A percentile compares a stretch with the other conserved stretches of the same genome.
These are phyloP conservation scores for Lasiodiplodia gonubiensis DNA, from an alignment of 2,329 filamentous ascomycete species.

Conservation along the genomic window DNA sequence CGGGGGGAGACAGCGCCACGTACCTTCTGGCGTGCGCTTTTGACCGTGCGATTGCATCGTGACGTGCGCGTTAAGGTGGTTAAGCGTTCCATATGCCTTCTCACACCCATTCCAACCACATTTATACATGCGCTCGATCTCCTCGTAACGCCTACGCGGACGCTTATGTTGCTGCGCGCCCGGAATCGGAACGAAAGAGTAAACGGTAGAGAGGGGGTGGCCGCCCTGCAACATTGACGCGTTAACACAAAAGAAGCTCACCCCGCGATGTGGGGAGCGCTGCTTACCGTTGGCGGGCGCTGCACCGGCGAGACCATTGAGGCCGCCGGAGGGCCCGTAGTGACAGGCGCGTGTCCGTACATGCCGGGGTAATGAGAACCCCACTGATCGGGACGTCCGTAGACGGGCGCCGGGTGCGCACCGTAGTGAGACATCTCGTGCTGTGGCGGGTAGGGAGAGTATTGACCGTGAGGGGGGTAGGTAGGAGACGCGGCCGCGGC, in stretches of 20 bases:
- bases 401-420: slow-evolving; percentile 66
- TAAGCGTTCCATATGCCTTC: slow-evolving; percentile 96
- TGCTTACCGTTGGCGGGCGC: slow-evolving; percentile 67
- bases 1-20: slow-evolving; percentile 45
- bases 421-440: slow-evolving; percentile 87
- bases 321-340: slow-evolving; percentile 61
- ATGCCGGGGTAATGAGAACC: slow-evolving; percentile 61
- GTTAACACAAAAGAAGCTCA: slow-evolving; percentile 15
- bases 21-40: slow-evolving; percentile 97
- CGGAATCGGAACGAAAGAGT: slow-evolving; percentile 96
- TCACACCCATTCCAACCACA: slow-evolving; percentile 98
- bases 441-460: slow-evolving; percentile 84
- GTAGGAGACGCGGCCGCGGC: slow-evolving; percentile 90
- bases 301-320: slow-evolving; percentile 66
- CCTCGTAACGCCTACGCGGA: slow-evolving; percentile 89
- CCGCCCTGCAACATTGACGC: slow-evolving; percentile 48
- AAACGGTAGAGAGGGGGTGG: slow-evolving; percentile 74
- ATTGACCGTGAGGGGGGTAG: slow-evolving; percentile 78
- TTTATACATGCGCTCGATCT: slow-evolving; percentile 99
- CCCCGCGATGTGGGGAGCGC: slow-evolving; percentile 12
- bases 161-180: slow-evolving; percentile 97
- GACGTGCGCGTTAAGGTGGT: slow-evolving; percentile 96
- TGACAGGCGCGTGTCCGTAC: slow-evolving; percentile 60
- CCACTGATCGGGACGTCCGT: slow-evolving; percentile 75
- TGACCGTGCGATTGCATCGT: slow-evolving; percentile 97